A percentile compares a stretch with the other conserved stretches of the same genome.
Conservation (phyloP, 495 filamentous ascomycete genomes). For the Neurospora sp. region DNA sequence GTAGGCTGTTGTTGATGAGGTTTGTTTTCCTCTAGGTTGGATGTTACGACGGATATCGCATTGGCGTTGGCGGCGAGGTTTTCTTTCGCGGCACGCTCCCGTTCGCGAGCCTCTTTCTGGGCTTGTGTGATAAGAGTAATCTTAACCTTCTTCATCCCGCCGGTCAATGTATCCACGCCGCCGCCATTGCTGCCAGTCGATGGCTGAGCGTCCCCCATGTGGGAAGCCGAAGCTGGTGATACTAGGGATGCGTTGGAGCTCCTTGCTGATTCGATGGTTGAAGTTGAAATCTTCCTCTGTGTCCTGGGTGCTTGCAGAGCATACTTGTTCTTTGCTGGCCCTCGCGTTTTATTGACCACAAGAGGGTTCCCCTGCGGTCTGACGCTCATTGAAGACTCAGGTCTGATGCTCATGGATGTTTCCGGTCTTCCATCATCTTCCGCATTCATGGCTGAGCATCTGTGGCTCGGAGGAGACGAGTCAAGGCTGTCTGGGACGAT, state of each 20-base stretch:
- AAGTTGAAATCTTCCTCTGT: constrained; percentile 33
- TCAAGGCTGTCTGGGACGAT: constrained; percentile 19
- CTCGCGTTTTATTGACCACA: constrained; percentile 37
- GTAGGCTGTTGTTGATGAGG: neutral
- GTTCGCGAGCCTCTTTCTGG: constrained; percentile 49
- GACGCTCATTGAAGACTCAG: constrained; percentile 29
- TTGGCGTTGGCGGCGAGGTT: constrained; percentile 11
- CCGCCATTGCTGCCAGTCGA: constrained; percentile 14
- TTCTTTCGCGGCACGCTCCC: constrained; percentile 16
- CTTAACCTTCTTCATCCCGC: constrained; percentile 66
- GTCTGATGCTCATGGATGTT: constrained; percentile 29
- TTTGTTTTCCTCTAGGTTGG: constrained; percentile 4
- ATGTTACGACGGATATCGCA: constrained; percentile 7
- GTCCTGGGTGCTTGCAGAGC: constrained; percentile 20
- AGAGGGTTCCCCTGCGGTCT: constrained; percentile 17
- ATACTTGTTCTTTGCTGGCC: constrained; percentile 15
- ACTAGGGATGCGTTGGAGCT: neutral
- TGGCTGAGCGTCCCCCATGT: neutral
- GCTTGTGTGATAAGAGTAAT: constrained; percentile 63
- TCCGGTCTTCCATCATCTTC: constrained; percentile 21
- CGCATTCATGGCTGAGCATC: constrained; percentile 2
- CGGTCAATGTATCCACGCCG: constrained; percentile 52
- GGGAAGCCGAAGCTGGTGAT: constrained; percentile 1
- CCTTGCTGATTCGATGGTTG: neutral
- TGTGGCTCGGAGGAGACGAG: neutral